Conservation (phyloP, 2,329 filamentous ascomycete genomes). For the Fusarium sacchari region DNA sequence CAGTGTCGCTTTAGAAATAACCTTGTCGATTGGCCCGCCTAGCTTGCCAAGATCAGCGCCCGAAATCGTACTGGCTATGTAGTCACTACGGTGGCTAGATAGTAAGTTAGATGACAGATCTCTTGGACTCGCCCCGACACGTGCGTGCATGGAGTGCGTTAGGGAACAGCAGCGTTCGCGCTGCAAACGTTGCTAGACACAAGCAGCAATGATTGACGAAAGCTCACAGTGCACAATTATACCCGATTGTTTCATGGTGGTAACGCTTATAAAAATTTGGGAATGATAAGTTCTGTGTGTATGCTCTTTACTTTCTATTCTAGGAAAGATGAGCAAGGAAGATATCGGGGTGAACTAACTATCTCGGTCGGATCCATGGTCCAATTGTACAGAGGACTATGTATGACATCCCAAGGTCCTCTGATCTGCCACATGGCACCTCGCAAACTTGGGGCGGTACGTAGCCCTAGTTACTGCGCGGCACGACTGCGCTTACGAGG, state of each 20-base stretch:
- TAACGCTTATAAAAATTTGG: conserved; percentile 1
- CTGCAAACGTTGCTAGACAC: conserved; percentile 13
- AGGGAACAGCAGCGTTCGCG: conserved; percentile 1
- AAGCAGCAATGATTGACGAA: conserved; percentile 34
- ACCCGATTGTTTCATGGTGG: conserved; percentile 25
- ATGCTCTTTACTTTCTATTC: neutral
- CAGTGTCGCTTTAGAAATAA: neutral
- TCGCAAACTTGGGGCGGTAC: conserved; percentile 1
- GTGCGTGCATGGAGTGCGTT: conserved; percentile 13
- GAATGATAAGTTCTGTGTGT: conserved; percentile 14
- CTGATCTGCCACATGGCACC: conserved; percentile 32
- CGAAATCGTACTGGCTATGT: conserved; percentile 14
- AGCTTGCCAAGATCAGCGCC: conserved; percentile 26
- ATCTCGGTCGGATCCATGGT: conserved; percentile 1
- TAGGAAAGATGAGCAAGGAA: neutral
- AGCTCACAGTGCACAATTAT: conserved; percentile 8
- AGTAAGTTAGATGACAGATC: conserved; percentile 19
- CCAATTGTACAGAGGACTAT: too few relatives aligned
- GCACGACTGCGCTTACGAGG: neutral
- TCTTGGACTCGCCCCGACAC: conserved; percentile 7
- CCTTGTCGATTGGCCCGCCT: conserved; percentile 17
- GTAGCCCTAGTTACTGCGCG: conserved; percentile 6
- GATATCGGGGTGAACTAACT: neutral
- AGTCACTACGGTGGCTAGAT: conserved; percentile 26
- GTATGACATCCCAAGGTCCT: conserved; percentile 1